Base-by-base conservation (phyloP, 1,284 basidiomycete species). In the Pseudozyma tsukubaensis region DNA sequence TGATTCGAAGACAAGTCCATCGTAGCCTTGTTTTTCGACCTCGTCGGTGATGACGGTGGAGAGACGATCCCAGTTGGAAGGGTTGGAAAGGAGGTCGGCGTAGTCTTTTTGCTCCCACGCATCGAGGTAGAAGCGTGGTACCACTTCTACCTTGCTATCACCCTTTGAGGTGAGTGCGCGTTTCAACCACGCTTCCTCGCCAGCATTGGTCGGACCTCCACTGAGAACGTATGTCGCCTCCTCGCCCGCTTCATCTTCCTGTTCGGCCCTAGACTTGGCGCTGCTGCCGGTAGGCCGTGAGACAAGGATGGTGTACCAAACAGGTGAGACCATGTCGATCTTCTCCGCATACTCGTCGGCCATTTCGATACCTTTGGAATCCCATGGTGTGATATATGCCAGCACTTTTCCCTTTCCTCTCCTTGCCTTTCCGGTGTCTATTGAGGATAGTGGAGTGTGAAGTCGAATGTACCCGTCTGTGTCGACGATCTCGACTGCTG, bases 361-460 rank as follows among this genome's bases (percentile, higher is more conserved):
- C 32, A 72, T 49, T 12, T 34, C 14, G 11, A 48, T 43, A 4
- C 77, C 77, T 12, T 55, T 39, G 2, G 54, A 5, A 37, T 79
- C 72, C 77, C 77, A 79, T 9, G 77, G 77, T 14, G 77, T 77
- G 35, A 78, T 75, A 44, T 79, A 79, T 21, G 59, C 77, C 3
- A 79, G 53, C 10, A 73, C 67, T 4, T 71, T 70, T 0, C 57
- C 47, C 34, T 49, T 51, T 5, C 18, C 32, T 4, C 39, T 56
- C 3, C 10, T 12, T 3, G 39, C 19, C 14, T 13, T 13, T 12
- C 32, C 18, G 18, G 12, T 37, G 21, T n/a, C 9, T 2, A n/a
- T 13, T n/a, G 34, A 43, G 14, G 39, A 21, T 0, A 51, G 39
- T 12, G 37, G 18, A 1, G 54, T 50, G 19, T 65, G 60, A 0